Evolutionary conservation across 2,329 filamentous ascomycete species (phyloP), one percentile per base, ranked within the genome.

Genomic region (Diplocarpon mali): DNA sequence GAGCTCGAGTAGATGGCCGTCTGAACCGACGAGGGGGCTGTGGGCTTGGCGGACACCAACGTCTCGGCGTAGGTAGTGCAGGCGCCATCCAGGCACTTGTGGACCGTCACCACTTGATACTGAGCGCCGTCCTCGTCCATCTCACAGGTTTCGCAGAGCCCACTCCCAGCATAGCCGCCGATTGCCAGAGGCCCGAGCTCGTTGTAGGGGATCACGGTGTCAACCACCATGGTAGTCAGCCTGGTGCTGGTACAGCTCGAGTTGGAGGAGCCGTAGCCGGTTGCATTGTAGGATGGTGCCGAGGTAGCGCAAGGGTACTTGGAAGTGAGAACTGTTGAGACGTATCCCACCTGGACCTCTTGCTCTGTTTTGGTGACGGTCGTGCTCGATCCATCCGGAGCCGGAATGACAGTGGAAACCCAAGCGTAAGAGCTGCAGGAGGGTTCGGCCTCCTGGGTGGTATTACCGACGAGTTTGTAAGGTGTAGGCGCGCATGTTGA

Each of bases 361-460:
- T 45, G 38, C 17, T 50, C 48, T 10, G 42, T 47, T 20, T 50
- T 48, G 14, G 48, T 50, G 20, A 50, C 32, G 12, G 37, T 44
- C 13, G 32, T 41, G 30, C 40, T 47, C 15, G 20, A 27, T 8
- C 34, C 40, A 10, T 27, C 41, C 3, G 31, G 27, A 24, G 20
- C 43, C 16, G 44, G 39, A 40, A 50, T 48, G 24, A 48, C 45
- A 7, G 48, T 50, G 7, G 48, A 50, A 17, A 50, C 42, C 17
- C 15, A 50, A 12, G 24, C 31, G 37, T 50, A 50, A 4, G 38
- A 32, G 16, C 16, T 34, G 38, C 42, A 45, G 13, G 35, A 9
- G 8, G 45, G 30, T 5, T 42, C 45, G 17, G 30, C 29, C 2
- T 38, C 27, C 35, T 43, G 45, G 15, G 14, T 13, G n/a, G 30